Percentiles rank a stretch among this genome's conserved stretches.
Evolutionary conservation across 176 grass and related monocot genomes (phyloP).

Genomic region (Ananas comosus): DNA sequence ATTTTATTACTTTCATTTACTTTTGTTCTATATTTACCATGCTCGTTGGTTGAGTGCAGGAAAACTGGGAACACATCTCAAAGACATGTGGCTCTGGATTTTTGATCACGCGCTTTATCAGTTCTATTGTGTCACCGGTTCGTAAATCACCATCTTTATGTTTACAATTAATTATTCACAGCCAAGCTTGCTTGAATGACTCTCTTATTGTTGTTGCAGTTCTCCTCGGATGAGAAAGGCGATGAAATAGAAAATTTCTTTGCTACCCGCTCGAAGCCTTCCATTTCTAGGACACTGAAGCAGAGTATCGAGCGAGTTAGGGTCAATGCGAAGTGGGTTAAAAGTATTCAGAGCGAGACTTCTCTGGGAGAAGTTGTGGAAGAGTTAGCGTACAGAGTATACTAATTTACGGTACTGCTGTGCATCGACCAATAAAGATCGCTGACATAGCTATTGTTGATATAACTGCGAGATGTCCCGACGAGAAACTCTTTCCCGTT

Average conservation of each 20-base stretch:
- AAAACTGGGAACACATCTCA: slow-evolving; percentile 81
- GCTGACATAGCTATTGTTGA: no score
- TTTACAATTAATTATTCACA: background rate
- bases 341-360: slow-evolving; percentile 48
- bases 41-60: slow-evolving; percentile 34
- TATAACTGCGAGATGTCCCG: no score
- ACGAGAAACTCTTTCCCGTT: no score
- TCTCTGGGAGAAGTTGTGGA: slow-evolving; percentile 44
- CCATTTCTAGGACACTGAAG: slow-evolving; percentile 62
- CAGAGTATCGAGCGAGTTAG: slow-evolving; percentile 80
- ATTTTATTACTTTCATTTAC: background rate
- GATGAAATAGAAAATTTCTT: slow-evolving; percentile 79
- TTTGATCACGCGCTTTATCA: slow-evolving; percentile 55
- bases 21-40: slow-evolving; percentile 13
- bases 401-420: no score
- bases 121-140: slow-evolving; percentile 49
- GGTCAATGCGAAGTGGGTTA: slow-evolving; percentile 74
- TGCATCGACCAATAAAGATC: no score
- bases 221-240: slow-evolving; percentile 57
- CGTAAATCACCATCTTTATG: background rate
- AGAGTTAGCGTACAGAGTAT: slow-evolving; percentile 24
- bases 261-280: slow-evolving; percentile 50
- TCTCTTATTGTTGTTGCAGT: slow-evolving; percentile 28
- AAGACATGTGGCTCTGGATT: slow-evolving; percentile 64
- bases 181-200: background rate